Conservation (phyloP, 495 filamentous ascomycete species). For the Pyrenula aspistea region DNA sequence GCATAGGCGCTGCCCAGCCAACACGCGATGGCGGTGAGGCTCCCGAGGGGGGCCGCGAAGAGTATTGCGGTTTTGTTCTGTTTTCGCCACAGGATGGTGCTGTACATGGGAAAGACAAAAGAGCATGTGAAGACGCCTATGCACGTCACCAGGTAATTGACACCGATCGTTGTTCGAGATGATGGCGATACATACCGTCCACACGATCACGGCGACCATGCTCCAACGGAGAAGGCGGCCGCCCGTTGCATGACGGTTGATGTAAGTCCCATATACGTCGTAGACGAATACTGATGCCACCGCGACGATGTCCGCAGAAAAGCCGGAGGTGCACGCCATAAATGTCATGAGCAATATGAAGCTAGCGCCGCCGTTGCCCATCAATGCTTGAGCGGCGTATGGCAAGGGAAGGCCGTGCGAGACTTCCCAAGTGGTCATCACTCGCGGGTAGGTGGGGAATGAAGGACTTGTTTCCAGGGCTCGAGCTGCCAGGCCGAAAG, state of each 20-base stretch:
- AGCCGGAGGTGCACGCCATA: conserved; percentile 32
- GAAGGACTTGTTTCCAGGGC: conserved; percentile 26
- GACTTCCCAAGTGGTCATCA: conserved; percentile 28
- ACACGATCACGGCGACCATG: conserved; percentile 32
- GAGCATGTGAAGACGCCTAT: conserved; percentile 28
- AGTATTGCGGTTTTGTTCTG: conserved; percentile 32
- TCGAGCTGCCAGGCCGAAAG: conserved; percentile 26
- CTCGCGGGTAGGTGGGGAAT: conserved; percentile 32
- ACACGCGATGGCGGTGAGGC: conserved; percentile 27
- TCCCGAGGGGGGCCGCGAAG: conserved; percentile 27
- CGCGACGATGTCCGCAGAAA: conserved; percentile 30
- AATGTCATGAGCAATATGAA: conserved; percentile 29
- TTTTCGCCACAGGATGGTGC: conserved; percentile 35
- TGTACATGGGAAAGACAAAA: conserved; percentile 36
- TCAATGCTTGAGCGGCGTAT: conserved; percentile 27
- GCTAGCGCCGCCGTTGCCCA: conserved; percentile 29
- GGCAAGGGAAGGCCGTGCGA: conserved; percentile 26
- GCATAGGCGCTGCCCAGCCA: conserved; percentile 33
- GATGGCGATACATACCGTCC: conserved; percentile 12
- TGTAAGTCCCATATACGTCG: conserved; percentile 32
- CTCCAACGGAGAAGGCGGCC: conserved; percentile 22
- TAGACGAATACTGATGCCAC: conserved; percentile 29
- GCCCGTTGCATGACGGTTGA: conserved; percentile 28
- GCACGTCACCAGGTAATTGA: neutral
- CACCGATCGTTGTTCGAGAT: conserved; percentile 10